A percentile compares a stretch with the other conserved stretches of the same genome.
Conservation (phyloP, 352 stramenopile genomes). For the Globisporangium nodosum region DNA sequence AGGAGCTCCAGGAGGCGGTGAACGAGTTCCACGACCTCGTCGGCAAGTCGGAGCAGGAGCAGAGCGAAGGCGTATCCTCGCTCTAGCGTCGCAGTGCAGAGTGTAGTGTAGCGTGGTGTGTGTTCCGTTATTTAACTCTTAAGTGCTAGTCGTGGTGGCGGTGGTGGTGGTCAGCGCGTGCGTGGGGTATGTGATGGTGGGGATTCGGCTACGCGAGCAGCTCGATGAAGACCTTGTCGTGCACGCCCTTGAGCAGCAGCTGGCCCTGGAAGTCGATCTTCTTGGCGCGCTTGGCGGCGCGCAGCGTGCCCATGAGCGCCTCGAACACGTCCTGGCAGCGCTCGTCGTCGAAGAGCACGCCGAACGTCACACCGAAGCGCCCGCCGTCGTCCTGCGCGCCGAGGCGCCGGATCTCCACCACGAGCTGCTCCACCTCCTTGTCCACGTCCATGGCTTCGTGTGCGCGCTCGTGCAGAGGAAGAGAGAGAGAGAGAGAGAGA, state of each 20-base stretch:
- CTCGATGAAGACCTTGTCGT: constrained; percentile 76
- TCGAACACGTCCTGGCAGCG: constrained; percentile 74
- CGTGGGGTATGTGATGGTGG: no score
- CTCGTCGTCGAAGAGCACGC: constrained; percentile 80
- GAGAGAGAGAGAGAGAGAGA: not conserved
- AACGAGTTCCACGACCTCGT: constrained; percentile 57
- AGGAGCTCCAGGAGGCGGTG: constrained; percentile 47
- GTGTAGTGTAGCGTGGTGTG: no score
- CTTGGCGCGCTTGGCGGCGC: constrained; percentile 65
- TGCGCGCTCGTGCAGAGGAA: no score
- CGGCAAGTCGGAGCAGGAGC: constrained; percentile 1
- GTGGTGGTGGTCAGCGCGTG: no score
- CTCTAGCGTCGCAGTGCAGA: no score
- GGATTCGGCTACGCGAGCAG: constrained; percentile 30
- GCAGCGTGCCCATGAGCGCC: constrained; percentile 80
- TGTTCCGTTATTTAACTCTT: no score
- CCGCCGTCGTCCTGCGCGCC: constrained; percentile 34
- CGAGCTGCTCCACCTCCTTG: constrained; percentile 65
- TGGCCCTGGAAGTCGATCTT: constrained; percentile 79
- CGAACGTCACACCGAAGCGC: constrained; percentile 64
- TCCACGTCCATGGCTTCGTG: constrained; percentile 37
- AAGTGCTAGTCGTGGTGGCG: no score
- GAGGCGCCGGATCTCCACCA: constrained; percentile 67
- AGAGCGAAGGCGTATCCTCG: not conserved
- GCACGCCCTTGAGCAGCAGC: constrained; percentile 74